Evolutionary conservation across 768 basidiomycete species (phyloP).

Genomic region (Lactarius sp.): DNA sequence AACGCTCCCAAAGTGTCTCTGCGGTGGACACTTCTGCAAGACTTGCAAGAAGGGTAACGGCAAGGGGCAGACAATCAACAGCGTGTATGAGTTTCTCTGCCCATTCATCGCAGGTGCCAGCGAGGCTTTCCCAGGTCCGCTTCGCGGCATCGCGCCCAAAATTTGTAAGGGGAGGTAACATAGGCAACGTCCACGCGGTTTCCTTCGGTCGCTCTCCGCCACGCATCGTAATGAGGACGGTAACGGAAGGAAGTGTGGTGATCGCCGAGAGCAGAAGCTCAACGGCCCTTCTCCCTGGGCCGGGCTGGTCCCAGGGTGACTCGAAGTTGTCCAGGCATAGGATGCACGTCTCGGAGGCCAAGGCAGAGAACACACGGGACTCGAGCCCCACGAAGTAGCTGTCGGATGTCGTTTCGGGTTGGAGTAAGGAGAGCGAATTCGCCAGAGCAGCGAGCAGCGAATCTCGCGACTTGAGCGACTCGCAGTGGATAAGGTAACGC

Average conservation of each 20-base stretch:
- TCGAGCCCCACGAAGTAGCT: slow-evolving; percentile 8
- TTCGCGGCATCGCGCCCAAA: slow-evolving; percentile 13
- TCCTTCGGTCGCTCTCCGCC: slow-evolving; percentile 18
- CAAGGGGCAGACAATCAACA: slow-evolving; percentile 19
- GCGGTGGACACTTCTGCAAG: slow-evolving; percentile 16
- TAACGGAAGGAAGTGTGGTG: slow-evolving; percentile 17
- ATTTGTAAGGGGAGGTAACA: slow-evolving; percentile 17
- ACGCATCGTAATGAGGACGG: slow-evolving; percentile 18
- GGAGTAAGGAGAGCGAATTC: slow-evolving; percentile 25
- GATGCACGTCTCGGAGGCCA: slow-evolving; percentile 29
- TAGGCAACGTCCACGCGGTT: slow-evolving; percentile 20
- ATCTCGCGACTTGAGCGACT: slow-evolving; percentile 20
- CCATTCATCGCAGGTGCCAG: slow-evolving; percentile 14
- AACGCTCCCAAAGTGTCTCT: slow-evolving; percentile 21
- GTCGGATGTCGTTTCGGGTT: slow-evolving; percentile 6
- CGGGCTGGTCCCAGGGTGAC: slow-evolving; percentile 35
- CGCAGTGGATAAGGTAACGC: slow-evolving; percentile 36
- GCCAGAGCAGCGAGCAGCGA: slow-evolving; percentile 29
- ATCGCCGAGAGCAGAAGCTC: slow-evolving; percentile 13
- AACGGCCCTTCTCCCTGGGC: slow-evolving; percentile 8
- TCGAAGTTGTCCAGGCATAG: slow-evolving; percentile 41
- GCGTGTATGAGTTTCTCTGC: slow-evolving; percentile 20
- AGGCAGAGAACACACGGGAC: slow-evolving; percentile 2
- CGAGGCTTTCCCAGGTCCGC: slow-evolving; percentile 16
- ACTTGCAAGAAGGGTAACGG: slow-evolving; percentile 18